phyloP scores from a whole-genome alignment of 345 rosid species.

The Salix arbutifolia region DNA sequence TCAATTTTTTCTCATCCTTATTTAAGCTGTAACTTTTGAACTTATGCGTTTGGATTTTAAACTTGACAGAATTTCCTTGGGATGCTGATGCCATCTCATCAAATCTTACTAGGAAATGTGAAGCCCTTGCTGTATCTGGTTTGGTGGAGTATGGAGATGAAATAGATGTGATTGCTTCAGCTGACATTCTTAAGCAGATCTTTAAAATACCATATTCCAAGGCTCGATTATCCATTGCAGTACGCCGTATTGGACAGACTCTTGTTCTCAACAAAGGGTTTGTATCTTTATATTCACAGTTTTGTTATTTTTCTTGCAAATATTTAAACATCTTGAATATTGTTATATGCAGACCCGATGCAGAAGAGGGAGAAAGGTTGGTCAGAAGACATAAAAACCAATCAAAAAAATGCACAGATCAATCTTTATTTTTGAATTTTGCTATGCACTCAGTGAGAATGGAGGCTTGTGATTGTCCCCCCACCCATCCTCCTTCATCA shows the following conservation, averaged over 20 bases:
- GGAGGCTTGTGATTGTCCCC: conserved; percentile 99
- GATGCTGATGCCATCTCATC: conserved; percentile 61
- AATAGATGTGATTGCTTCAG: conserved; percentile 83
- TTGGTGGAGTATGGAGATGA: conserved; percentile 93
- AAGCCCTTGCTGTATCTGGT: conserved; percentile 93
- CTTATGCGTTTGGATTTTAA: conserved; percentile 15
- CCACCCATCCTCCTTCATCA: conserved; percentile 44
- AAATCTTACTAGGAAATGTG: conserved; percentile 68
- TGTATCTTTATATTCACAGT: conserved; percentile 9
- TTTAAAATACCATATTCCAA: conserved; percentile 95
- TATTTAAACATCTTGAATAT: conserved; percentile 10
- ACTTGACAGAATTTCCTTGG: conserved; percentile 57
- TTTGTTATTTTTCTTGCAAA: not conserved
- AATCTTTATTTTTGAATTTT: conserved; percentile 79
- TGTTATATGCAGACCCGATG: conserved; percentile 64
- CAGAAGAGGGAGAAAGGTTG: conserved; percentile 86
- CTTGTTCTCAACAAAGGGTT: conserved; percentile 87
- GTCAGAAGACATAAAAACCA: conserved; percentile 69
- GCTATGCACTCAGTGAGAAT: conserved; percentile 97
- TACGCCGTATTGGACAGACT: conserved; percentile 86
- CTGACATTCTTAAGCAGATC: conserved; percentile 88
- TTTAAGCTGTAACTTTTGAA: conserved; percentile 1
- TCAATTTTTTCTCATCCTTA: not conserved
- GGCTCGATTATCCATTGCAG: conserved; percentile 86
- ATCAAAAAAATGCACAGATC: conserved; percentile 69